Conservation (phyloP, 2,329 filamentous ascomycete species). For the Ophiostoma tasmaniense region DNA sequence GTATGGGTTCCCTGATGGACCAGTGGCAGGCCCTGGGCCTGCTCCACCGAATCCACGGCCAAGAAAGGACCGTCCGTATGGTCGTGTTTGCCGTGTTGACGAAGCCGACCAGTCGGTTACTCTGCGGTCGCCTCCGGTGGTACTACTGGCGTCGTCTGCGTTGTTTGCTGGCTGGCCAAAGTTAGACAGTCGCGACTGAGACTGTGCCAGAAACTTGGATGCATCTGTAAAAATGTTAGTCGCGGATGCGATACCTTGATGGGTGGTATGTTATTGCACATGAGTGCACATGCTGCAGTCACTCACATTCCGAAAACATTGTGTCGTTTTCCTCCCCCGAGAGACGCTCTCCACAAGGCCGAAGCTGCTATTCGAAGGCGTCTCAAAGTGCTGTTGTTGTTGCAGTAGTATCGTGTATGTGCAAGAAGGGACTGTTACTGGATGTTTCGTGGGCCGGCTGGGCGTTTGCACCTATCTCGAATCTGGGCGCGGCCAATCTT, state of each 20-base stretch:
- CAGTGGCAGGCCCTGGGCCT: constrained; percentile 20
- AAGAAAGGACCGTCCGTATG: constrained; percentile 36
- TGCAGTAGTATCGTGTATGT: not conserved
- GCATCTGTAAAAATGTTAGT: constrained; percentile 56
- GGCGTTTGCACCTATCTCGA: not conserved
- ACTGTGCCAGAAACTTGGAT: constrained; percentile 92
- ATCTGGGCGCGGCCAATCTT: not conserved
- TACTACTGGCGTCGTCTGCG: constrained; percentile 31
- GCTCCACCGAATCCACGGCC: constrained; percentile 32
- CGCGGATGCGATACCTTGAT: not conserved
- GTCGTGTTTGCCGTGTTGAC: constrained; percentile 26
- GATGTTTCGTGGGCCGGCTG: not conserved
- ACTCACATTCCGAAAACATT: constrained; percentile 10
- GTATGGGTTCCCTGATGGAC: constrained; percentile 61
- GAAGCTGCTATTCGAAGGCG: not conserved
- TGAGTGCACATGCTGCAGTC: not conserved
- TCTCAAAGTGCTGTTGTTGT: not conserved
- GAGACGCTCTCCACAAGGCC: constrained; percentile 1
- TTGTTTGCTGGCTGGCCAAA: constrained; percentile 52
- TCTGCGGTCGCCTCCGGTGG: constrained; percentile 25
- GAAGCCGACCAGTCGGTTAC: constrained; percentile 29
- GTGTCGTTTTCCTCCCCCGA: constrained; percentile 1
- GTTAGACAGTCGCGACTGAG: constrained; percentile 77
- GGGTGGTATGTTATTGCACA: not conserved
- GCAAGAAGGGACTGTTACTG: not conserved